These are phyloP conservation scores for Capsicum pubescens DNA, from an alignment of 257 asterid species.

Conservation along the genomic window DNA sequence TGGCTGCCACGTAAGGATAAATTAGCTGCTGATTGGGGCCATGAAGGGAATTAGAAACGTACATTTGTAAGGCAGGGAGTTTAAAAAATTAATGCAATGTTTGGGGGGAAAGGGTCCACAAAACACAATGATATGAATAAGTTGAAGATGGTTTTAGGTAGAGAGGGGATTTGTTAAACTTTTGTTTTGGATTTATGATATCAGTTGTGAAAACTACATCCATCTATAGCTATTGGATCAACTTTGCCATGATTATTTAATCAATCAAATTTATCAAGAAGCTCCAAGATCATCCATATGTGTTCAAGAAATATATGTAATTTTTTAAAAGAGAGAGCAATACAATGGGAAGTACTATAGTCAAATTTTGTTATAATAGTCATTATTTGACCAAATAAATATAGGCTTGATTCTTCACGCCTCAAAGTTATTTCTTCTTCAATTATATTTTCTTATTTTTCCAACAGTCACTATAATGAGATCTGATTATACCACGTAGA, in stretches of 20 bases:
- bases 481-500: neutral
- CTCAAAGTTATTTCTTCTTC: too few species aligned
- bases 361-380: too few species aligned
- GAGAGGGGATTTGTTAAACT: constrained; percentile 27
- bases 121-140: constrained; percentile 39
- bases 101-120: constrained; percentile 38
- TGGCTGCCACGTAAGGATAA: constrained; percentile 41
- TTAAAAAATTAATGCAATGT: neutral
- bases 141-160: constrained; percentile 39
- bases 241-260: constrained; percentile 43
- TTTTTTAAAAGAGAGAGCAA: too few species aligned
- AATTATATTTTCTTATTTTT: too few species aligned
- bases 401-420: too few species aligned
- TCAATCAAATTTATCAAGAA: constrained; percentile 26
- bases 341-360: neutral
- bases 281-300: too few species aligned
- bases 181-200: constrained; percentile 34
- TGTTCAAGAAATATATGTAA: too few species aligned
- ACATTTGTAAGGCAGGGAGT: constrained; percentile 16
- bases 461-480: too few species aligned
- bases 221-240: constrained; percentile 31
- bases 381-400: too few species aligned
- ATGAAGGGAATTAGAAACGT: neutral
- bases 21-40: constrained; percentile 12
- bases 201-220: constrained; percentile 42